phyloP scores from a whole-genome alignment of 2,329 filamentous ascomycete genomes.

The Cordyceps fumosorosea region DNA sequence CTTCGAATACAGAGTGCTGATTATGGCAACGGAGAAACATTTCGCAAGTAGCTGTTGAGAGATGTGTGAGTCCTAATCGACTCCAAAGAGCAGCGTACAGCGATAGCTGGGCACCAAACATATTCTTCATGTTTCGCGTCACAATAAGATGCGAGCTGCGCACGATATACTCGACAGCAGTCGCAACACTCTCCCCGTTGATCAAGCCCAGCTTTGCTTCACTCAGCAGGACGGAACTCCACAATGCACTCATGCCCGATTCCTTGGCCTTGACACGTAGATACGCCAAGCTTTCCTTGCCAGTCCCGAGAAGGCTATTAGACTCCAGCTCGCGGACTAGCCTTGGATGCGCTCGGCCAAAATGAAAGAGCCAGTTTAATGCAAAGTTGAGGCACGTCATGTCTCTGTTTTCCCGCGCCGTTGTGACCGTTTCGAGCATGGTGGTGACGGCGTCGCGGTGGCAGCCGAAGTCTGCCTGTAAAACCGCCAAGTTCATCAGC shows the following conservation, averaged over 20 bases:
- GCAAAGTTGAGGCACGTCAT: slow-evolving; percentile 90
- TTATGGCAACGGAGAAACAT: slow-evolving; percentile 70
- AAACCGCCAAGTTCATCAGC: slow-evolving; percentile 82
- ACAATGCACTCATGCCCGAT: slow-evolving; percentile 74
- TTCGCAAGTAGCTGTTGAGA: slow-evolving; percentile 58
- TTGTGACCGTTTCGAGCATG: slow-evolving; percentile 91
- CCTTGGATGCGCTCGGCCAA: slow-evolving; percentile 75
- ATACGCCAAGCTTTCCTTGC: slow-evolving; percentile 75
- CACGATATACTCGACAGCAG: slow-evolving; percentile 69
- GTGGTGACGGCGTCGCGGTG: slow-evolving; percentile 83
- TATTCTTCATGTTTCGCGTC: slow-evolving; percentile 65
- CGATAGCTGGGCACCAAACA: slow-evolving; percentile 67
- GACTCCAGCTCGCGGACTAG: slow-evolving; percentile 65
- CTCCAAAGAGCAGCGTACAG: slow-evolving; percentile 69
- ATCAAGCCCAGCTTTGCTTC: slow-evolving; percentile 76
- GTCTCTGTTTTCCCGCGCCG: slow-evolving; percentile 90
- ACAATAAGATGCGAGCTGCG: slow-evolving; percentile 76
- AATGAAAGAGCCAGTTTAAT: slow-evolving; percentile 92
- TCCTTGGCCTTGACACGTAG: slow-evolving; percentile 83
- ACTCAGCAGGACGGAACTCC: slow-evolving; percentile 76
- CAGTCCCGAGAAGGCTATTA: slow-evolving; percentile 66
- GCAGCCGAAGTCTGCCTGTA: slow-evolving; percentile 93
- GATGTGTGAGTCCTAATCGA: slow-evolving; percentile 56
- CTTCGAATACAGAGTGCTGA: slow-evolving; percentile 56
- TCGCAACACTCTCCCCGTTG: slow-evolving; percentile 58